Evolutionary conservation across 345 rosid species (phyloP), one percentile per base, ranked within the genome.

Genomic region (Lepidium sativum): DNA sequence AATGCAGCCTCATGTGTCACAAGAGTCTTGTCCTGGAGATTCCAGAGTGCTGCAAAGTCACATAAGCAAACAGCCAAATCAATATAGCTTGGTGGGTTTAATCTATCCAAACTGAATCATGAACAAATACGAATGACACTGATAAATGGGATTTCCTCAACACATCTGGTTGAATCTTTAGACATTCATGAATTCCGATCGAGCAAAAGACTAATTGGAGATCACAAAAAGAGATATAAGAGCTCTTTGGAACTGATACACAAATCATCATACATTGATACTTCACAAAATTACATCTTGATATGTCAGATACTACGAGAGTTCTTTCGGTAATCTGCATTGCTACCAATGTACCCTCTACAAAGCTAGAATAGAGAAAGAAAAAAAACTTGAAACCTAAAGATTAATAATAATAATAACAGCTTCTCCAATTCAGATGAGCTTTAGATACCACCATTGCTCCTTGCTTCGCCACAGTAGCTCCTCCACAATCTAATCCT

Each of bases 51-150:
- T 60, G 72, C 67, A 73, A 66, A 66, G 67, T 60, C 71, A 67
- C 77, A 67, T 65, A 60, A 65, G 72, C 77, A 73, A 72, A 45
- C 71, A 66, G 50, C 71, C 72, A 65, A 66, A 72, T 60, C 71
- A 63, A 64, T 65, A 33, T 65, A 41, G 49, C 68, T 44, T 60
- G 62, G 54, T 52, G 39, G 60, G 60, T 71, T 48, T 72, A 54
- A 57, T 65, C 70, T 55, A 49, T 48, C 59, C 70, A 56, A 63
- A 65, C 42, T 65, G 49, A 72, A 50, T 59, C 13, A 55, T 48
- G 51, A 65, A 69, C 32, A 62, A 60, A 33, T 52, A 60, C 27
- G 31, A 47, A 39, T 32, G 69, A 29, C 11, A 63, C 29, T 65
- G 34, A 15, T 50, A 8, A 2, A 6, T 3, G 31, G 12, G 17